These are phyloP conservation scores for Oropetium thomaeum DNA, from an alignment of 176 grass and related monocot genomes.

Conservation along the genomic window DNA sequence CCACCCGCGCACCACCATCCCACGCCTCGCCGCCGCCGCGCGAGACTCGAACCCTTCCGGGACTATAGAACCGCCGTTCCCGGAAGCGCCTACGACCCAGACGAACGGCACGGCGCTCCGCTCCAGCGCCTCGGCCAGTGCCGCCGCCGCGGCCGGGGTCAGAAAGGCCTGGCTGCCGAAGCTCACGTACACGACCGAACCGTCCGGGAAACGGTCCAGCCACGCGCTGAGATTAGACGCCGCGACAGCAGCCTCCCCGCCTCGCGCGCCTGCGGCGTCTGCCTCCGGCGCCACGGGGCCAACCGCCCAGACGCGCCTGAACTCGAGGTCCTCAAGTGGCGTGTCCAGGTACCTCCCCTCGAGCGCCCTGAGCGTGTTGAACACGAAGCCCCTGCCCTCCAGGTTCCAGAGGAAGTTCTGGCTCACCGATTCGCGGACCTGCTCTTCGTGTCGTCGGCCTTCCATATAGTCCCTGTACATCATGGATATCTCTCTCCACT, in stretches of 20 bases:
- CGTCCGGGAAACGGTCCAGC: slow-evolving; percentile 48
- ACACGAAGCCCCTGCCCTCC: slow-evolving; percentile 46
- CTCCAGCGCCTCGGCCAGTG: slow-evolving; percentile 57
- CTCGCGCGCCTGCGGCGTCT: not conserved
- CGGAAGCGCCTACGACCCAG: slow-evolving; percentile 48
- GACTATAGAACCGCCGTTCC: slow-evolving; percentile 15
- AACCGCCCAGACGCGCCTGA: slow-evolving; percentile 42
- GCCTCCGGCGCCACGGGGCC: slow-evolving; percentile 43
- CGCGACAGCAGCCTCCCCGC: not conserved
- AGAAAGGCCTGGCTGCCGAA: slow-evolving; percentile 58
- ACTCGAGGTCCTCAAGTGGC: slow-evolving; percentile 52
- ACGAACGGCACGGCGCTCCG: slow-evolving; percentile 57
- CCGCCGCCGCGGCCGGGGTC: slow-evolving; percentile 23
- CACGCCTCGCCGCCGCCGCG: slow-evolving; percentile 17
- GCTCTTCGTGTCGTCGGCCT: not conserved
- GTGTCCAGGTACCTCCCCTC: slow-evolving; percentile 43
- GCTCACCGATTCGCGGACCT: slow-evolving; percentile 32
- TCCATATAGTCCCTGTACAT: slow-evolving; percentile 38
- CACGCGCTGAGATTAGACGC: slow-evolving; percentile 28
- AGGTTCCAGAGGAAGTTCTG: slow-evolving; percentile 54
- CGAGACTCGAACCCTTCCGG: slow-evolving; percentile 58
- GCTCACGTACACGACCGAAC: slow-evolving; percentile 52
- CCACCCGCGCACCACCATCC: slow-evolving; percentile 59
- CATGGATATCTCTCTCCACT: slow-evolving; percentile 48
- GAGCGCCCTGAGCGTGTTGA: slow-evolving; percentile 45